phyloP scores from a whole-genome alignment of 2,329 filamentous ascomycete species.

The Dichotomopilus funicola region DNA sequence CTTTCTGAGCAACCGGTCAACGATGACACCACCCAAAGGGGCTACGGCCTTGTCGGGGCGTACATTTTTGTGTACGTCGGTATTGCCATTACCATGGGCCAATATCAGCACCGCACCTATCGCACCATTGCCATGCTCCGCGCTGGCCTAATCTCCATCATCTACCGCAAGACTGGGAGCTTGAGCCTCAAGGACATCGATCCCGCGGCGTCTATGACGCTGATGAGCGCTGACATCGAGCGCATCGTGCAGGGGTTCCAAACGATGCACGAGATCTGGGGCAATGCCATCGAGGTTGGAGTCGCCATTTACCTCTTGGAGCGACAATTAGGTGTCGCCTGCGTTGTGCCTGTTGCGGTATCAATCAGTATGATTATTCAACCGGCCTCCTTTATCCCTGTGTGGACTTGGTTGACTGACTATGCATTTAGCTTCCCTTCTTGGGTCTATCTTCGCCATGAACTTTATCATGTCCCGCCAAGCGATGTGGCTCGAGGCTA shows the following conservation, averaged over 20 bases:
- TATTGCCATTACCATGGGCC: slow-evolving; percentile 31
- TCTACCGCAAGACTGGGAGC: slow-evolving; percentile 41
- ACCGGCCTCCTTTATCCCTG: not conserved
- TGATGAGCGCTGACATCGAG: slow-evolving; percentile 45
- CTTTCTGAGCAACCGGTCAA: slow-evolving; percentile 27
- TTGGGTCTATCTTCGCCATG: slow-evolving; percentile 22
- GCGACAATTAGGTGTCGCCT: slow-evolving; percentile 40
- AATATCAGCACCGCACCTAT: slow-evolving; percentile 31
- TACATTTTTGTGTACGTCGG: slow-evolving; percentile 37
- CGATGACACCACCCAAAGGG: slow-evolving; percentile 24
- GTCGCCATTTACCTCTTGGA: slow-evolving; percentile 51
- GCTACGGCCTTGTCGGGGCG: slow-evolving; percentile 37
- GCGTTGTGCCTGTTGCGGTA: slow-evolving; percentile 40
- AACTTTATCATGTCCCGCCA: slow-evolving; percentile 30
- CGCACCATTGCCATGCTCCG: slow-evolving; percentile 34
- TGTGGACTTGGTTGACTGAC: not conserved
- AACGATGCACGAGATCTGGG: slow-evolving; percentile 55
- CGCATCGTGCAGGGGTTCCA: slow-evolving; percentile 32
- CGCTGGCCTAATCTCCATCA: slow-evolving; percentile 35
- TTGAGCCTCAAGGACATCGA: slow-evolving; percentile 30
- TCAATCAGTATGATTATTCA: slow-evolving; percentile 27
- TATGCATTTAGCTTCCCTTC: slow-evolving; percentile 10
- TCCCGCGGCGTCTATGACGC: slow-evolving; percentile 37
- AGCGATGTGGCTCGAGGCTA: slow-evolving; percentile 34
- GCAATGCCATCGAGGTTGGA: slow-evolving; percentile 45